These are phyloP conservation scores for Microdochium trichocladiopsis DNA, from an alignment of 2,329 filamentous ascomycete genomes.

Conservation along the genomic window DNA sequence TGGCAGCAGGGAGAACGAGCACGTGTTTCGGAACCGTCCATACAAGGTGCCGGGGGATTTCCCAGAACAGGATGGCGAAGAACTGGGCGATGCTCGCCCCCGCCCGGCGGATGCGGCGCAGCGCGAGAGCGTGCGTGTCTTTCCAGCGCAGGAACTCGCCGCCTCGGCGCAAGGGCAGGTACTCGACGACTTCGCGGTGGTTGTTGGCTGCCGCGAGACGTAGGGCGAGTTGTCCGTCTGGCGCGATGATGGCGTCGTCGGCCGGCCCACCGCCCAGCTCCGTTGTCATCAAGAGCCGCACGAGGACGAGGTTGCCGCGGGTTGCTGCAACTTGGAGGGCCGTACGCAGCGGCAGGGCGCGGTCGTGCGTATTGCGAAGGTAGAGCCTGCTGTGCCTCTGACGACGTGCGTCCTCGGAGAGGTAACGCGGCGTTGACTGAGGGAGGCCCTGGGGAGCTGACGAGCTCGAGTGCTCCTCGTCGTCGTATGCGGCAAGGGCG, in stretches of 20 bases:
- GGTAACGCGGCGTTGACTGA: neutral
- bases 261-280: conserved; percentile 22
- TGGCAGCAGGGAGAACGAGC: conserved; percentile 4
- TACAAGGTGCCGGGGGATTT: conserved; percentile 19
- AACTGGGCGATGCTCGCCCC: conserved; percentile 14
- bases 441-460: neutral
- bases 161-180: conserved; percentile 29
- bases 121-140: conserved; percentile 19
- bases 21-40: conserved; percentile 16
- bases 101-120: conserved; percentile 15
- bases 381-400: neutral
- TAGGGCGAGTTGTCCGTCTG: conserved; percentile 36
- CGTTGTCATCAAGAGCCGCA: conserved; percentile 26
- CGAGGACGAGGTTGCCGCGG: conserved; percentile 29
- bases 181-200: conserved; percentile 34
- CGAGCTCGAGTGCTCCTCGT: neutral
- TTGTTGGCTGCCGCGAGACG: conserved; percentile 32
- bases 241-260: conserved; percentile 33
- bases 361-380: neutral
- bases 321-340: conserved; percentile 35
- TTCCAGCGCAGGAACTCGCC: conserved; percentile 30
- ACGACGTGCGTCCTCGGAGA: neutral
- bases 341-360: conserved; percentile 26
- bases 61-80: conserved; percentile 17
- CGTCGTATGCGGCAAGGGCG: neutral